phyloP scores from a whole-genome alignment of 352 stramenopile genomes.

The Phytophthora nicotianae region DNA sequence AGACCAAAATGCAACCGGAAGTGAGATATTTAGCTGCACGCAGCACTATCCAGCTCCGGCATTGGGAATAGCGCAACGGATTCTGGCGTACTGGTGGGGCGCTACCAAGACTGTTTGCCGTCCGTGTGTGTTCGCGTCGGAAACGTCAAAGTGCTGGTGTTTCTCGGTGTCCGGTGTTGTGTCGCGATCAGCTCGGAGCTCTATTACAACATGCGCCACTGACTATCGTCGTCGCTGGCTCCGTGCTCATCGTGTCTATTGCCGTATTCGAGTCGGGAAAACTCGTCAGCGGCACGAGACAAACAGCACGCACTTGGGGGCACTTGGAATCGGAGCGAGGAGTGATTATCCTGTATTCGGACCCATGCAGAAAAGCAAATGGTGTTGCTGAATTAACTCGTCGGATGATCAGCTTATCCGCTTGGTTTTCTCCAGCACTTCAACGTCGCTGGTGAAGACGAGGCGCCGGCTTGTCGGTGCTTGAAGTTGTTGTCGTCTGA shows the following conservation, averaged over 20 bases:
- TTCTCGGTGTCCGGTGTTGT: conserved; percentile 21
- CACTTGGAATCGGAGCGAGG: background rate
- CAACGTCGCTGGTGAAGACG: conserved; percentile 26
- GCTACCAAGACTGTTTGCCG: background rate
- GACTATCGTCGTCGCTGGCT: conserved; percentile 21
- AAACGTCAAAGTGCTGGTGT: conserved; percentile 4
- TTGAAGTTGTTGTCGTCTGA: conserved; percentile 27
- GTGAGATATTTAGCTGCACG: conserved; percentile 21
- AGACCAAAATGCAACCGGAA: conserved; percentile 4
- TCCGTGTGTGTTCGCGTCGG: background rate
- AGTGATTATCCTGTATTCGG: conserved; percentile 2
- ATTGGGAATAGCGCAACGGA: conserved; percentile 17
- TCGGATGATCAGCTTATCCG: conserved; percentile 21
- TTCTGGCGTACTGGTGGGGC: conserved; percentile 24
- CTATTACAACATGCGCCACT: conserved; percentile 16
- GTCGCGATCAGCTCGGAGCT: conserved; percentile 1
- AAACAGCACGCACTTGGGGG: background rate
- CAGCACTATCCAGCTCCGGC: conserved; percentile 13
- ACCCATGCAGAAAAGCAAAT: conserved; percentile 15
- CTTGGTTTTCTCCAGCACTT: conserved; percentile 28
- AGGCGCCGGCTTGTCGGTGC: conserved; percentile 13
- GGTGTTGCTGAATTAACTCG: conserved; percentile 8
- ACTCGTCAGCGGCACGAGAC: conserved; percentile 6
- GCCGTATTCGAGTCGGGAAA: conserved; percentile 10
- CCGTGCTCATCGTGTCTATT: background rate